phyloP scores from a whole-genome alignment of 2,329 filamentous ascomycete genomes.

The Calonectria pauciramosa region DNA sequence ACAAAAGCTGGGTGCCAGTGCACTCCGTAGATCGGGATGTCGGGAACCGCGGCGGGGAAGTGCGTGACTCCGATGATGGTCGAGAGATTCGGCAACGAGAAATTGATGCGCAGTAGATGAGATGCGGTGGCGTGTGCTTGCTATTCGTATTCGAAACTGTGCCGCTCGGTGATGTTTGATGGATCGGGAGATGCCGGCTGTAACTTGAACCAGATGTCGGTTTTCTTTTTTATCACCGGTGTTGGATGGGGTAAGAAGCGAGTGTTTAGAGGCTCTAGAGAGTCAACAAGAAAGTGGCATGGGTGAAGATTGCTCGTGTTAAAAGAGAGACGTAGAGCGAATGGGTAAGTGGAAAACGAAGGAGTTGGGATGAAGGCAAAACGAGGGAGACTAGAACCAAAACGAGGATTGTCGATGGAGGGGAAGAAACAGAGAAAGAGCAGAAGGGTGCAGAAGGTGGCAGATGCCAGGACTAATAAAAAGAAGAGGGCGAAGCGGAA shows the following conservation, averaged over 20 bases:
- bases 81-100: background rate
- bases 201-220: background rate
- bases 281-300: background rate
- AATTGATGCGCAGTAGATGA: background rate
- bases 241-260: constrained; percentile 34
- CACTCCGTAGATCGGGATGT: background rate
- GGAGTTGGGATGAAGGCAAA: constrained; percentile 23
- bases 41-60: background rate
- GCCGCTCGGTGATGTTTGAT: background rate
- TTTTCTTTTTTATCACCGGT: constrained; percentile 23
- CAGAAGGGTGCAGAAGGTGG: constrained; percentile 26
- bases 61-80: background rate
- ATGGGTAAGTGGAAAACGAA: constrained; percentile 22
- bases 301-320: constrained; percentile 15
- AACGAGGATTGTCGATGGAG: constrained; percentile 34
- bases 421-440: constrained; percentile 22
- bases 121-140: background rate
- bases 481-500: constrained; percentile 41
- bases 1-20: constrained; percentile 2
- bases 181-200: background rate
- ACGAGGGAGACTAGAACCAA: constrained; percentile 33
- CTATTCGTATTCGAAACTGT: constrained; percentile 1
- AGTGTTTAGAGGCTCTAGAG: constrained; percentile 37
- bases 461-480: constrained; percentile 37
- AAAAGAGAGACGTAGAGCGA: constrained; percentile 33